A percentile compares a stretch with the other conserved stretches of the same genome.
Conservation (phyloP, 2,329 filamentous ascomycete species). For the Pseudogymnoascus sp. region DNA sequence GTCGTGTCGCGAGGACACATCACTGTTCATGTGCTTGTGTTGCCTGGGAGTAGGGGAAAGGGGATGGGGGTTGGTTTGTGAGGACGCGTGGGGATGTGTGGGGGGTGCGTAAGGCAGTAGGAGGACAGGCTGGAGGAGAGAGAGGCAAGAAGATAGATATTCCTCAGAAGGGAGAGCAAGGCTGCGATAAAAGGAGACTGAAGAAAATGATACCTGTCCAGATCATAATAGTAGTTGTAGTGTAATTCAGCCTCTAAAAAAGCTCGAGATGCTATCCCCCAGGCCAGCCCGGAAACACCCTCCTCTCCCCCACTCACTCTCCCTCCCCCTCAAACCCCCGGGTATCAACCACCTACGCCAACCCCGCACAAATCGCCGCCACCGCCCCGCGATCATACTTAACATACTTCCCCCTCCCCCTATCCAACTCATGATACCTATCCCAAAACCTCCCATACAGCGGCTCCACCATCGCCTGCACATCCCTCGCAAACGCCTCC, state of each 20-base stretch:
- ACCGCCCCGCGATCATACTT: slow-evolving; percentile 90
- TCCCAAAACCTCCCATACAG: slow-evolving; percentile 95
- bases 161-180: background rate
- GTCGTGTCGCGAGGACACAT: slow-evolving; percentile 2
- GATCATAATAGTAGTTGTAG: background rate
- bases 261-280: background rate
- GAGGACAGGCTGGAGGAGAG: background rate
- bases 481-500: slow-evolving; percentile 70
- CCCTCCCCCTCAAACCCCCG: background rate
- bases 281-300: background rate
- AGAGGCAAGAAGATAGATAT: background rate
- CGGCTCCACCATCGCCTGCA: slow-evolving; percentile 87
- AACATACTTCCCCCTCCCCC: slow-evolving; percentile 95
- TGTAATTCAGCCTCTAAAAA: background rate
- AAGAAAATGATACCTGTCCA: background rate
- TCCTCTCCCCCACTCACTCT: background rate
- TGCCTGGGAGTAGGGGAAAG: background rate
- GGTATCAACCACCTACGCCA: slow-evolving; percentile 15
- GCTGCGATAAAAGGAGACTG: background rate
- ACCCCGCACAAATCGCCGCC: slow-evolving; percentile 48
- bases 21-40: background rate
- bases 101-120: background rate
- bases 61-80: background rate
- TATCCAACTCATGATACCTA: slow-evolving; percentile 94
- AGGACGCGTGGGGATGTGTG: background rate